Conservation (phyloP, 2,329 filamentous ascomycete species). For the Fonsecaea erecta region DNA sequence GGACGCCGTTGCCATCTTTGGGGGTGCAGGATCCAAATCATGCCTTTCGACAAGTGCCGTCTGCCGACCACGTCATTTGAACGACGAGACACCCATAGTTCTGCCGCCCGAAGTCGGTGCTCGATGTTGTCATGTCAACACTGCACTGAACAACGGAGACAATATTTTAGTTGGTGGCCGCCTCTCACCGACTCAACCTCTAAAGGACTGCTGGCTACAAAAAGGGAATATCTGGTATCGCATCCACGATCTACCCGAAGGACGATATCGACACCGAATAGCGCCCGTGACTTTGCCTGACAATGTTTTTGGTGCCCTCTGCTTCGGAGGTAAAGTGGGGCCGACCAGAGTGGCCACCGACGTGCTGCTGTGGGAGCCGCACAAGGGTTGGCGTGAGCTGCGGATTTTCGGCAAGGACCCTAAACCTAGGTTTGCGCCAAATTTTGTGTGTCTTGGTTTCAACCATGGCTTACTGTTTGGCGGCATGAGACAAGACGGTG, state of each 20-base stretch:
- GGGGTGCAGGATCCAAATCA: slow-evolving; percentile 53
- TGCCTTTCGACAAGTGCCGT: slow-evolving; percentile 52
- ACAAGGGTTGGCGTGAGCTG: slow-evolving; percentile 57
- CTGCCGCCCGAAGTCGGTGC: slow-evolving; percentile 48
- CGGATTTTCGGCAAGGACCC: slow-evolving; percentile 45
- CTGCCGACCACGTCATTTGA: slow-evolving; percentile 26
- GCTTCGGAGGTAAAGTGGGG: slow-evolving; percentile 67
- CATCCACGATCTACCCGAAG: slow-evolving; percentile 66
- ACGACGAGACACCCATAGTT: slow-evolving; percentile 45
- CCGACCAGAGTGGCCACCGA: slow-evolving; percentile 54
- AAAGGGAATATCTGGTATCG: slow-evolving; percentile 66
- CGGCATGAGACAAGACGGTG: slow-evolving; percentile 69
- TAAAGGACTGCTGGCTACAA: slow-evolving; percentile 77
- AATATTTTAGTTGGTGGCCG: slow-evolving; percentile 76
- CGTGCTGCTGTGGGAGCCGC: slow-evolving; percentile 60
- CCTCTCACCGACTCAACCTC: slow-evolving; percentile 69
- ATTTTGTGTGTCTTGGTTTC: slow-evolving; percentile 47
- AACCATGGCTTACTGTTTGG: slow-evolving; percentile 70
- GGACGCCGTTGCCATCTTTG: slow-evolving; percentile 46
- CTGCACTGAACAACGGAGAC: slow-evolving; percentile 62
- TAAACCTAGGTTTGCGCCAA: slow-evolving; percentile 61
- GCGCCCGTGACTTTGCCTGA: slow-evolving; percentile 50
- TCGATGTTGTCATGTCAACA: slow-evolving; percentile 77
- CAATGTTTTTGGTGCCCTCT: slow-evolving; percentile 54
- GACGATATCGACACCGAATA: slow-evolving; percentile 75